phyloP scores from a whole-genome alignment of 495 filamentous ascomycete species.

The Letharia lupina region DNA sequence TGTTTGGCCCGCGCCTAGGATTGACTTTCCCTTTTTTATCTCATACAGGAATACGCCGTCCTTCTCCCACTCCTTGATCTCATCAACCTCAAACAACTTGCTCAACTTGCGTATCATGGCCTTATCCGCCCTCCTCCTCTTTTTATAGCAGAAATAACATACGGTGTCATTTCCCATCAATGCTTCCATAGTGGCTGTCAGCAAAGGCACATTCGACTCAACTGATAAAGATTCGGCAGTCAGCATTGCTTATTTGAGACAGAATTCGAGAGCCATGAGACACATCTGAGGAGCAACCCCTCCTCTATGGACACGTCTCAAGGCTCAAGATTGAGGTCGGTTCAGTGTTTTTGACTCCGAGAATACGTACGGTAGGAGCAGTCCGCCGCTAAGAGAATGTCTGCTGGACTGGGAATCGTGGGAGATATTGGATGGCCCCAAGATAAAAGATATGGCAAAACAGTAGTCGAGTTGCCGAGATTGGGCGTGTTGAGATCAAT shows the following conservation, averaged over 20 bases:
- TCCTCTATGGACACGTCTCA: too few species aligned
- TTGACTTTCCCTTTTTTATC: constrained; percentile 3
- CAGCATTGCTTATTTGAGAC: too few species aligned
- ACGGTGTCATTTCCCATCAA: constrained; percentile 51
- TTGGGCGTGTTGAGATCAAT: constrained; percentile 60
- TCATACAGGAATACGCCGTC: constrained; percentile 53
- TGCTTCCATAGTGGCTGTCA: constrained; percentile 67
- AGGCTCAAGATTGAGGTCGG: too few species aligned
- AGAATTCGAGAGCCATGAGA: too few species aligned
- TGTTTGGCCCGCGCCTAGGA: neutral
- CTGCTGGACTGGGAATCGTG: constrained; percentile 41
- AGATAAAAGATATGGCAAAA: constrained; percentile 48
- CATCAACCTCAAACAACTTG: constrained; percentile 55
- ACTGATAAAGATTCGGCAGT: constrained; percentile 25
- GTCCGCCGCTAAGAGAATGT: constrained; percentile 84
- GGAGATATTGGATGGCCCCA: constrained; percentile 16
- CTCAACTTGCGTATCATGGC: constrained; percentile 60
- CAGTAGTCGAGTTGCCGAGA: constrained; percentile 40
- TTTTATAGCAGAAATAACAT: constrained; percentile 94
- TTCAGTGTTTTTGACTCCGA: too few species aligned
- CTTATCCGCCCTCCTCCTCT: constrained; percentile 66
- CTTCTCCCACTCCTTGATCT: constrained; percentile 53
- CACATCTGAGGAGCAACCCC: too few species aligned
- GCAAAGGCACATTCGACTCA: constrained; percentile 83
- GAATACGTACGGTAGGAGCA: constrained; percentile 58